phyloP scores from a whole-genome alignment of 2,329 filamentous ascomycete genomes.

The Xylariaceae sp. region DNA sequence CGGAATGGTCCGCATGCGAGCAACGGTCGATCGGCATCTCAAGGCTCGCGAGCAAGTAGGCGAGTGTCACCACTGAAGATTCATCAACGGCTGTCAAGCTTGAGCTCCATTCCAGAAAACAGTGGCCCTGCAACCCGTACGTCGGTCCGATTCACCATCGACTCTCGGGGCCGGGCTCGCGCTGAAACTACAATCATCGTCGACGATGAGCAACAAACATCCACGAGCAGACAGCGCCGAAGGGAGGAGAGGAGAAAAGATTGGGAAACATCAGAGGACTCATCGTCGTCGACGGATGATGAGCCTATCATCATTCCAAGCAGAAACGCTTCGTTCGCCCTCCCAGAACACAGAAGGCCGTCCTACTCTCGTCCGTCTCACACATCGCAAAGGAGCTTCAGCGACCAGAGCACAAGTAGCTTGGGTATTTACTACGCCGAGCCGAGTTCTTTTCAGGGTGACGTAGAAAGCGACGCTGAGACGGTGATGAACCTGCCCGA shows the following conservation, averaged over 20 bases:
- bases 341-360: constrained; percentile 60
- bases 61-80: constrained; percentile 60
- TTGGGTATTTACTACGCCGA: constrained; percentile 46
- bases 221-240: constrained; percentile 30
- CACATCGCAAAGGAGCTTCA: constrained; percentile 53
- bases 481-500: constrained; percentile 58
- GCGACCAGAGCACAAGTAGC: constrained; percentile 55
- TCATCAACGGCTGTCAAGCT: constrained; percentile 56
- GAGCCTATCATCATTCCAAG: constrained; percentile 70
- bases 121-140: constrained; percentile 54
- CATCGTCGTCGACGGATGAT: constrained; percentile 65
- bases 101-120: constrained; percentile 65
- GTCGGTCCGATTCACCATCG: constrained; percentile 68
- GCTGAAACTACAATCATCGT: constrained; percentile 58
- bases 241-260: constrained; percentile 36
- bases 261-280: constrained; percentile 56
- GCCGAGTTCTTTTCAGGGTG: constrained; percentile 41
- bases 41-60: constrained; percentile 49
- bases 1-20: constrained; percentile 42
- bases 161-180: constrained; percentile 64
- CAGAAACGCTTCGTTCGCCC: constrained; percentile 62
- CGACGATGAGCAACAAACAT: constrained; percentile 35
- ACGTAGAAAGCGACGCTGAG: constrained; percentile 64
- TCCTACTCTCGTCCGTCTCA: constrained; percentile 52
- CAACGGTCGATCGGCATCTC: constrained; percentile 42